Evolutionary conservation across 2,329 filamentous ascomycete species (phyloP), one percentile per base, ranked within the genome.

Genomic region (Chaetomiaceae sp.): DNA sequence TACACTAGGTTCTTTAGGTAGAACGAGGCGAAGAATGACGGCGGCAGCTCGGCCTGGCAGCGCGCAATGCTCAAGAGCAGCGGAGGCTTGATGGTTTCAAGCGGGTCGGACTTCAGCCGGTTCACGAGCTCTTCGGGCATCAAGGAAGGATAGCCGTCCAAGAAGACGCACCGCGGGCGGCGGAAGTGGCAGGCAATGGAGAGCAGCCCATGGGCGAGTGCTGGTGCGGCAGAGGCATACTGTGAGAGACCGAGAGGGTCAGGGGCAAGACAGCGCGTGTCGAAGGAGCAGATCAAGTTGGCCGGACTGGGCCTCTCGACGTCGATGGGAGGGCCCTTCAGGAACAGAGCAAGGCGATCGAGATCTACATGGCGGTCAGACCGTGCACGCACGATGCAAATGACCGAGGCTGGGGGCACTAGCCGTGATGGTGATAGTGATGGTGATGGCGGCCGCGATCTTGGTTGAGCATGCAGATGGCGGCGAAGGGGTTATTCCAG

Each of bases 401-500:
- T 12, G 19, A 34, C 20, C 8, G 37, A 39, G 19, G 25, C 30
- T 20, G 21, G 39, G 50, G 27, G 8, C 41, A 45, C 60, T 51
- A 53, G 58, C 62, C 58, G 13, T 59, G 65, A 56, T 69, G 70
- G n/a, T n/a, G n/a, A n/a, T n/a, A n/a, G n/a, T n/a, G n/a, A n/a
- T n/a, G n/a, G n/a, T n/a, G n/a, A n/a, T n/a, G n/a, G n/a, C n/a
- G n/a, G n/a, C n/a, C n/a, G n/a, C n/a, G n/a, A n/a, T n/a, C n/a
- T 12, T 71, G 70, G 50, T 73, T 68, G 20, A 76, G 59, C 5
- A 72, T 71, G 8, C 70, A 66, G 20, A 68, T 66, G 1, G 68
- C 62, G 16, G 64, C 59, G 16, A 80, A 60, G 10, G 78, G 69
- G 58, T 81, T 72, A 54, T 67, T 67, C 79, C 78, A 82, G 16